A percentile compares a stretch with the other conserved stretches of the same genome.
These are phyloP conservation scores for Neurospora sp. DNA, from an alignment of 495 filamentous ascomycete genomes.

Conservation along the genomic window DNA sequence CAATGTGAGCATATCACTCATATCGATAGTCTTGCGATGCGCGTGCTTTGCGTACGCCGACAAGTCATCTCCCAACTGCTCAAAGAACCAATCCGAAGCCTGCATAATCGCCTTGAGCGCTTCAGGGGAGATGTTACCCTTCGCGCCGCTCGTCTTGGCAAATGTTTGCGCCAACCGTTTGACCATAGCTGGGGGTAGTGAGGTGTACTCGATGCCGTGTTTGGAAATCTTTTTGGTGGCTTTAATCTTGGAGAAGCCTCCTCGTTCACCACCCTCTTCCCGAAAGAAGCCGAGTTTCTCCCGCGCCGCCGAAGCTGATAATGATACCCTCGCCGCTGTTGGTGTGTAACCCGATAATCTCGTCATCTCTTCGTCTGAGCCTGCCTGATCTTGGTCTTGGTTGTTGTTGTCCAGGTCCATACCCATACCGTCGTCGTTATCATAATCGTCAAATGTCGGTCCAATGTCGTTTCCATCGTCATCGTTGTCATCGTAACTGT, in stretches of 20 bases:
- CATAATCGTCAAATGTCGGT: slow-evolving; percentile 5
- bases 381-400: not conserved
- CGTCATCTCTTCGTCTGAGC: slow-evolving; percentile 6
- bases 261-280: not conserved
- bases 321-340: not conserved
- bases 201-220: slow-evolving; percentile 64
- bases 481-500: slow-evolving; percentile 16
- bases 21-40: slow-evolving; percentile 73
- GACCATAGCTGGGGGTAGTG: slow-evolving; percentile 57
- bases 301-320: not conserved
- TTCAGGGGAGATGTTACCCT: slow-evolving; percentile 58
- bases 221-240: slow-evolving; percentile 53
- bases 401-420: slow-evolving; percentile 12
- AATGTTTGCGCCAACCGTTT: slow-evolving; percentile 68
- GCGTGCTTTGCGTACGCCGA: slow-evolving; percentile 72
- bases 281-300: not conserved
- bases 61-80: slow-evolving; percentile 72
- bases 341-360: not conserved
- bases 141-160: slow-evolving; percentile 49
- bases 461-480: slow-evolving; percentile 15
- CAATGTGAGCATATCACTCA: slow-evolving; percentile 68
- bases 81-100: slow-evolving; percentile 81
- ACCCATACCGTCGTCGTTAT: slow-evolving; percentile 16
- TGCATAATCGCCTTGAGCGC: slow-evolving; percentile 63
- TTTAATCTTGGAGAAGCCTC: slow-evolving; percentile 27